Evolutionary conservation across 2,329 filamentous ascomycete species (phyloP), one percentile per base, ranked within the genome.

Genomic region (Beauveria brongniartii): DNA sequence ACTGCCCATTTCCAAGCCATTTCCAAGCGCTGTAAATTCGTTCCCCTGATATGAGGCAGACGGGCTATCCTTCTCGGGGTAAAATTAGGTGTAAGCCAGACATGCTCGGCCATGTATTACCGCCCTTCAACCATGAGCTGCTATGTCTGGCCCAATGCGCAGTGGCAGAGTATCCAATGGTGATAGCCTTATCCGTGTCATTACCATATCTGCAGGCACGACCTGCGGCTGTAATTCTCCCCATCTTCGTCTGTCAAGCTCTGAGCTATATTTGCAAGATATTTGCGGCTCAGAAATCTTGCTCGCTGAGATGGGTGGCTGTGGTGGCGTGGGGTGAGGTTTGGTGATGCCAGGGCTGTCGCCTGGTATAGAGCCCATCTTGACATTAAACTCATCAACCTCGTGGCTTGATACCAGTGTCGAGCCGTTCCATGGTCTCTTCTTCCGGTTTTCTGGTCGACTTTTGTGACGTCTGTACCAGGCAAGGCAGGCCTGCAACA

Each of bases 141-240:
- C 14, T 3, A 53, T 16, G 1, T 18, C 12, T 3, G 16, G 50
- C 9, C 28, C 34, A 20, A 14, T 3, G 14, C 3, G 37, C 16
- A 48, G 6, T 14, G 41, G 50, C 18, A 30, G 26, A 7, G 9
- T 28, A 6, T 43, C 44, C 20, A 53, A 20, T 5, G 40, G 10
- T 24, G 61, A 48, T 6, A 52, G 7, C 16, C 48, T 55, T 16
- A 55, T 55, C 46, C 28, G 44, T 14, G 52, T 7, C 50, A 50
- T 5, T 9, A 63, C 48, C 54, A 63, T 59, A n/a, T 61, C 62
- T 5, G 16, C 9, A 47, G 64, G 46, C 3, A 68, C 64, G 2
- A 67, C 58, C 61, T 69, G 68, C 16, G 68, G 66, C 61, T 69
- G 67, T 9, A 63, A 51, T 12, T 69, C 68, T 3, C 68, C 68